Evolutionary conservation across 805 yeast species (phyloP), one percentile per base, ranked within the genome.

Genomic region (Spathaspora hagerdaliae): DNA sequence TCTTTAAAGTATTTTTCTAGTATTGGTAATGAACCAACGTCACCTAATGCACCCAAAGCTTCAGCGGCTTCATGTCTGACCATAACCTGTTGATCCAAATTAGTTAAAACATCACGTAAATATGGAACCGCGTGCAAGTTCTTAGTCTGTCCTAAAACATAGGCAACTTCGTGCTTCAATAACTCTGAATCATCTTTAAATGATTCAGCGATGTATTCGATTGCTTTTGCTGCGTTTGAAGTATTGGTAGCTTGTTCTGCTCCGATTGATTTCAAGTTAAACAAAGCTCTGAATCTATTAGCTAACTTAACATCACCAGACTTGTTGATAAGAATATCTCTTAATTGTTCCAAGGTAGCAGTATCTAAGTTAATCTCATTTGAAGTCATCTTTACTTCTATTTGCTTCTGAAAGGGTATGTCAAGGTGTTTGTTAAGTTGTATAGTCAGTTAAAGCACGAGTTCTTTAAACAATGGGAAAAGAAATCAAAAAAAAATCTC

Each of bases 41-140:
- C 96, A 40, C 96, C 96, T 43, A 94, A 74, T 38, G 99, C 99
- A 50, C 99, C 99, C 45, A 94, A 75, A 37, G 98, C 99, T 69
- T 94, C 99, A 7, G 99, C 99, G 13, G 99, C 99, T 67, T 94
- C 99, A 65, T 94, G 99, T 66, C 99, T 85, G 33, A 94, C 99
- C 98, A 94, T 94, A 49, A 87, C 75, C 61, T 87, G 94, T 71
- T 92, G 98, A 12, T 72, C 53, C 24, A 62, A 59, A 63, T 84
- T 82, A 41, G 69, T 67, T 57, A 94, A 75, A 19, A 89, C 96
- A 7, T 75, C 75, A 63, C 88, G 78, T 49, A 94, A 76, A 41
- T 81, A 75, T 41, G 87, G 85, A 49, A 92, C 87, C 47, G 96
- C 89, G 46, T 79, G 66, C 54, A 82, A 61, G 69, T 91, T 91